These are phyloP conservation scores for Backusella tarrabulga DNA, from an alignment of 192 early-diverging fungal species.

Conservation along the genomic window DNA sequence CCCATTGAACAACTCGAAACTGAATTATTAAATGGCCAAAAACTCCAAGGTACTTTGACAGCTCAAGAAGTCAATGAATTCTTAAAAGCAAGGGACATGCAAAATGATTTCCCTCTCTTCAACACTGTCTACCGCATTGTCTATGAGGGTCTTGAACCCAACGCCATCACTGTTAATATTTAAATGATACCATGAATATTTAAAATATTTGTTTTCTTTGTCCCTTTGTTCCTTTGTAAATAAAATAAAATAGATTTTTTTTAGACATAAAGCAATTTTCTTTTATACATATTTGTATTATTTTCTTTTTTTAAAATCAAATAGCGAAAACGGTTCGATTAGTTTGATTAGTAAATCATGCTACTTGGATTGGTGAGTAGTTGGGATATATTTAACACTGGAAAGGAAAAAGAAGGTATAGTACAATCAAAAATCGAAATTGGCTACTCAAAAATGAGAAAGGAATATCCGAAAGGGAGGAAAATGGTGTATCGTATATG, in stretches of 20 bases:
- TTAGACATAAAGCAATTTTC: neutral
- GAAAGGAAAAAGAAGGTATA: neutral
- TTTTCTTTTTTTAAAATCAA: neutral
- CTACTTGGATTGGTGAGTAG: neutral
- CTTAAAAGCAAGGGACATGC: slow-evolving; percentile 59
- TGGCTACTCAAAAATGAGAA: too few relatives aligned
- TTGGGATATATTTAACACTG: neutral
- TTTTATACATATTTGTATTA: neutral
- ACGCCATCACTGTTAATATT: slow-evolving; percentile 65
- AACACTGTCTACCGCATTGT: slow-evolving; percentile 90
- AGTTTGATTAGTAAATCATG: neutral
- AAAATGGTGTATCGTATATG: too few relatives aligned
- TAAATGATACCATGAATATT: slow-evolving; percentile 26
- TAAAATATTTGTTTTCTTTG: neutral
- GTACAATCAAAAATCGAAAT: neutral
- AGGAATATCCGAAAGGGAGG: too few relatives aligned
- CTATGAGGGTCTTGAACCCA: slow-evolving; percentile 74
- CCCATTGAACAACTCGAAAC: slow-evolving; percentile 88
- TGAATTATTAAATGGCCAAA: slow-evolving; percentile 95
- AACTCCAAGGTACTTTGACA: slow-evolving; percentile 94
- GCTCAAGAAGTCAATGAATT: slow-evolving; percentile 85
- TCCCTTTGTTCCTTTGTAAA: neutral
- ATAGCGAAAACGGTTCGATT: neutral
- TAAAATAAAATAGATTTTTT: slow-evolving; percentile 7
- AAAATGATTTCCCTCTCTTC: slow-evolving; percentile 87